Conservation (phyloP, 805 yeast species). For the Myxozyma kluyveri region DNA sequence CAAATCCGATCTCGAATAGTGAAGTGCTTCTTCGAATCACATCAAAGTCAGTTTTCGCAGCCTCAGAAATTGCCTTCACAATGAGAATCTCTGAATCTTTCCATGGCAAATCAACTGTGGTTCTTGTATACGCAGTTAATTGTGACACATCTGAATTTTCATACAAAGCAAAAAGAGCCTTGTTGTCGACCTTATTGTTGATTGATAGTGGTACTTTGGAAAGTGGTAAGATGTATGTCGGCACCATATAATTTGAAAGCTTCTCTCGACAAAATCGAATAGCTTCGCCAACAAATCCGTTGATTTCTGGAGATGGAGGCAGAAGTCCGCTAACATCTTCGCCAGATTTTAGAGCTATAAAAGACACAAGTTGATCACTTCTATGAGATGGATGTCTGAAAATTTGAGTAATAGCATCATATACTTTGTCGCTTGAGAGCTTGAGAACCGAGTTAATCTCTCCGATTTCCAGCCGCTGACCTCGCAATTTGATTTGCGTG, state of each 20-base stretch:
- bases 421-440: slow-evolving; percentile 8
- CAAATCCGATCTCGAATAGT: slow-evolving; percentile 32
- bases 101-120: neutral
- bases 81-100: slow-evolving; percentile 14
- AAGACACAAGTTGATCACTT: slow-evolving; percentile 29
- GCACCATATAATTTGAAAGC: slow-evolving; percentile 32
- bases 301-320: neutral
- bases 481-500: slow-evolving; percentile 36
- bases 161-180: slow-evolving; percentile 18
- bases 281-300: neutral
- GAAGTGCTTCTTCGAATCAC: slow-evolving; percentile 12
- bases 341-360: slow-evolving; percentile 1
- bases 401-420: slow-evolving; percentile 22
- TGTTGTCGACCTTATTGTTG: slow-evolving; percentile 31
- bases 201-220: slow-evolving; percentile 27
- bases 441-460: slow-evolving; percentile 33
- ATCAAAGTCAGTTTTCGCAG: neutral
- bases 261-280: slow-evolving; percentile 5
- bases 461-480: slow-evolving; percentile 37
- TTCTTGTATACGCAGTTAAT: neutral
- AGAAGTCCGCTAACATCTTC: neutral
- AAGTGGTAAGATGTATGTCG: slow-evolving; percentile 29
- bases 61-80: slow-evolving; percentile 4
- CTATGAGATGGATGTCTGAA: slow-evolving; percentile 13
- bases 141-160: neutral